Evolutionary conservation across 2,329 filamentous ascomycete genomes (phyloP).

Genomic region (Pestalotiopsis sp.): DNA sequence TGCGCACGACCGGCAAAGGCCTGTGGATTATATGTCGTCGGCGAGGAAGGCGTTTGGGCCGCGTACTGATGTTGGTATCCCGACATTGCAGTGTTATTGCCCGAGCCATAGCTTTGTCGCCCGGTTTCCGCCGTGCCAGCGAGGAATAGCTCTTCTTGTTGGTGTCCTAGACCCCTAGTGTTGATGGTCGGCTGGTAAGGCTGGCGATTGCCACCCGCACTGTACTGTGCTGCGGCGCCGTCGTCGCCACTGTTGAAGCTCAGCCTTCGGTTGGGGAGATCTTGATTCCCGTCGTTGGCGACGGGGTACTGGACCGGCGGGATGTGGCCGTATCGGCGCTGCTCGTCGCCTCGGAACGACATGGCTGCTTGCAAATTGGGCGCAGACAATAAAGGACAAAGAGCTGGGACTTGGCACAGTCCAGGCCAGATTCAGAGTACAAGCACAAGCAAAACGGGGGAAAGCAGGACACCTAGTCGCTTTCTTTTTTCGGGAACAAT

Average conservation of each 20-base stretch:
- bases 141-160: constrained; percentile 67
- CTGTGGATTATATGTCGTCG: constrained; percentile 70
- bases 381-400: constrained; percentile 7
- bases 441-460: not conserved
- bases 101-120: constrained; percentile 41
- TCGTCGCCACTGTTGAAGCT: constrained; percentile 82
- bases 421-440: not conserved
- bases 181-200: constrained; percentile 28
- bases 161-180: constrained; percentile 32
- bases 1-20: constrained; percentile 55
- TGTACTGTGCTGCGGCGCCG: constrained; percentile 46
- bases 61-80: constrained; percentile 55
- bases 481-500: not conserved
- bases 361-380: constrained; percentile 36
- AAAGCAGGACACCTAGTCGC: not conserved
- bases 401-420: not conserved
- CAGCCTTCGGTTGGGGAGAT: constrained; percentile 51
- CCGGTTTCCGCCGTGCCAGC: constrained; percentile 42
- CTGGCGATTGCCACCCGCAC: constrained; percentile 30
- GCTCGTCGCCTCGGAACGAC: constrained; percentile 64
- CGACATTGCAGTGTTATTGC: constrained; percentile 42
- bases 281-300: constrained; percentile 38
- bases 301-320: constrained; percentile 65
- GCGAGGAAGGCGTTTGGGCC: constrained; percentile 44
- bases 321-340: constrained; percentile 65